Percentiles rank a stretch among this genome's conserved stretches.
Evolutionary conservation across 441 rosid species (phyloP).

Genomic region (Isatis lusitanica): DNA sequence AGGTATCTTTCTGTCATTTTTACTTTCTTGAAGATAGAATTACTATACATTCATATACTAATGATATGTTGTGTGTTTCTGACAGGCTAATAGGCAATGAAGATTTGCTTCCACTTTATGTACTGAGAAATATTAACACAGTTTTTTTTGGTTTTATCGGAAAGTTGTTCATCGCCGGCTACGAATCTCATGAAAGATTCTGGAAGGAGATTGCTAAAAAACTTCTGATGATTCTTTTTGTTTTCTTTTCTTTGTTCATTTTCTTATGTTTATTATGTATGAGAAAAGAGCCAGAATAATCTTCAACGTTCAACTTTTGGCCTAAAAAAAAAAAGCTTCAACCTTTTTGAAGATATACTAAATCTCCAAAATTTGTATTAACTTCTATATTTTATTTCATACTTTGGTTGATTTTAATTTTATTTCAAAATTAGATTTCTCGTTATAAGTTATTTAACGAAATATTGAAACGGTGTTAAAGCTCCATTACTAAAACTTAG

Average conservation of each 20-base stretch:
- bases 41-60: neutral
- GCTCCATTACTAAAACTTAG: too few relatives aligned
- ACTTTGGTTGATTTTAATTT: too few relatives aligned
- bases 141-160: neutral
- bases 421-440: too few relatives aligned
- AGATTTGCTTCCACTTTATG: constrained; percentile 17
- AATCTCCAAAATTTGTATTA: too few relatives aligned
- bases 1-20: constrained; percentile 42
- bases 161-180: constrained; percentile 17
- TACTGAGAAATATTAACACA: neutral
- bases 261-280: neutral
- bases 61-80: constrained; percentile 3
- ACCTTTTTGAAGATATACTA: too few relatives aligned
- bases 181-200: constrained; percentile 10
- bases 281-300: too few relatives aligned
- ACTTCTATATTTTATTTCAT: too few relatives aligned
- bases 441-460: too few relatives aligned
- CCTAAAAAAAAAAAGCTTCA: too few relatives aligned
- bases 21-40: neutral
- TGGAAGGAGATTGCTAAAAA: constrained; percentile 18
- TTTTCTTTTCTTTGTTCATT: neutral
- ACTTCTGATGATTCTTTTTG: constrained; percentile 5
- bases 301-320: too few relatives aligned
- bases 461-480: too few relatives aligned
- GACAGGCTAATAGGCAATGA: constrained; percentile 37